Evolutionary conservation across 345 rosid species (phyloP), one percentile per base, ranked within the genome.

Genomic region (Barbarea vulgaris): DNA sequence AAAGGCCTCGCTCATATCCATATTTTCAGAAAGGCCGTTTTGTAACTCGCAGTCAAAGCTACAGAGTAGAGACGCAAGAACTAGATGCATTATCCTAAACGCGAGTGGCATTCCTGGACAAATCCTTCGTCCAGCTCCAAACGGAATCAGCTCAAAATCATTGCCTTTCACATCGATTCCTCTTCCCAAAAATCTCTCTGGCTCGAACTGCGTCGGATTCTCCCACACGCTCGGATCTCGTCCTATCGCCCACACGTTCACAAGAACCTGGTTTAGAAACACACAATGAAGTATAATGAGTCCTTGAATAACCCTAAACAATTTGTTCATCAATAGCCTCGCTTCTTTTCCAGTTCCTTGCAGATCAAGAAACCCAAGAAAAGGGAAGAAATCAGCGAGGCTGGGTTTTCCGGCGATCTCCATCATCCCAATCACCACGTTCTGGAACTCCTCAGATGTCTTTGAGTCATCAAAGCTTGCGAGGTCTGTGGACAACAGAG

Each of bases 371-470:
- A 80, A 48, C 63, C 83, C 84, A 15, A 93, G 41, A 57, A 86
- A 9, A 12, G 93, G 96, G 27, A 90, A 75, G 72, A 86, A 93
- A 79, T 90, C 97, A 0, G 93, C 90, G 11, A 84, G 28, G 62
- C 88, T 93, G 0, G 98, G 97, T 63, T 82, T 90, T 19, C 91
- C 95, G 0, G 90, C 86, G 63, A 86, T 63, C 81, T 93, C 93
- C 97, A 83, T 93, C 15, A 89, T 70, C 33, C 69, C 48, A 50
- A 51, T 25, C 19, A 59, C 70, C 24, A 27, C 21, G 33, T 68
- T 18, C 0, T 75, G 72, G 17, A 42, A 47, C 10, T 74, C 78
- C 3, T 36, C n/a, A 25, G 42, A 21, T 25, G 51, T 57, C 7
- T 75, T 24, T 1, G 78, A 57, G 24, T 48, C 67, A 25, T 59